Evolutionary conservation across 106 monocot species (phyloP).

Genomic region (Allium fistulosum): DNA sequence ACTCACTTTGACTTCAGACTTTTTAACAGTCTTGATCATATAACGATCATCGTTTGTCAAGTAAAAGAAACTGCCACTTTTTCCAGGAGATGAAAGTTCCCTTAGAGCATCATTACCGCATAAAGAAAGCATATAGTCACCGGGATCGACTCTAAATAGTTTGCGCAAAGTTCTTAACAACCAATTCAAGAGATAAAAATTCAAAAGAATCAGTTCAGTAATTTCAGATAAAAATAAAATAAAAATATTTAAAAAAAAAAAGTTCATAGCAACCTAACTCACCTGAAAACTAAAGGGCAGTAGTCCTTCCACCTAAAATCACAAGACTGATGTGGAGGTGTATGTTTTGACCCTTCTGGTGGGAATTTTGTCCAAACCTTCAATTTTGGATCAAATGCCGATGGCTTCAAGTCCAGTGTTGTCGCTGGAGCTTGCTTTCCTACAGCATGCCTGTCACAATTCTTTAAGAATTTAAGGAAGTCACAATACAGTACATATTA

Average conservation of each 20-base stretch:
- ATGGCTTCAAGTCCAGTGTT: conserved; percentile 58
- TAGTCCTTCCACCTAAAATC: conserved; percentile 97
- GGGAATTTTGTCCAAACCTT: conserved; percentile 92
- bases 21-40: conserved; percentile 99
- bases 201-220: not conserved
- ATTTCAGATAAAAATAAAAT: not conserved
- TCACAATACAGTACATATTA: not conserved
- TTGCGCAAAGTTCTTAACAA: conserved; percentile 59
- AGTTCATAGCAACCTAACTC: not conserved
- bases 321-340: conserved; percentile 77
- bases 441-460: conserved; percentile 50
- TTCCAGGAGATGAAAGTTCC: conserved; percentile 91
- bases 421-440: conserved; percentile 35
- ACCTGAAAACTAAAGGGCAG: conserved; percentile 91
- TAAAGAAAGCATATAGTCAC: conserved; percentile 91
- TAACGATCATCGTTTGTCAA: conserved; percentile 84
- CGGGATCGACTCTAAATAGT: conserved; percentile 83
- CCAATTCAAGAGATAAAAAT: conserved; percentile 5
- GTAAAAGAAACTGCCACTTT: conserved; percentile 98
- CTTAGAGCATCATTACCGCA: conserved; percentile 93
- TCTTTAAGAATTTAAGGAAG: not conserved
- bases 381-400: conserved; percentile 82
- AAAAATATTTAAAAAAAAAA: not conserved
- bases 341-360: conserved; percentile 77
- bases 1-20: conserved; percentile 92